Base-by-base conservation (phyloP, 2,329 filamentous ascomycete species). In the Cercospora canescens region DNA sequence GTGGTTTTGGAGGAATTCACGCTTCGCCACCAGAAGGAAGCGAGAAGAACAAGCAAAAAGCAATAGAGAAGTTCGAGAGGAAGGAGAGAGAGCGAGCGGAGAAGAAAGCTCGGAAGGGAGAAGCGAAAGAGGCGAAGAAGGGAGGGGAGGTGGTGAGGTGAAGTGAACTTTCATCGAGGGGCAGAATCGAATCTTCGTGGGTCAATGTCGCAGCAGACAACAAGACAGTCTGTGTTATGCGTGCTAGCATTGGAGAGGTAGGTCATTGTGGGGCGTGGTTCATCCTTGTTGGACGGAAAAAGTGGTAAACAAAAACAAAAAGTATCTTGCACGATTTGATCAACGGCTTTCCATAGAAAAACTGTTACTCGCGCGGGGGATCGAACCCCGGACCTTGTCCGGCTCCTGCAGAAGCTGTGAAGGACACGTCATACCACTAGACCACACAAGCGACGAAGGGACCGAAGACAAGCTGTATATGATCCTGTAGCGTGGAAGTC, bases 361-460 rank as follows among this genome's bases (percentile, higher is more conserved):
- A 16, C 18, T 6, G 12, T 11, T 63, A 63, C 54, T 64, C 63
- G 52, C 64, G 57, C 71, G 62, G 72, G 68, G 72, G 69, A 64
- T 74, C 72, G 72, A 74, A 74, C 72, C 68, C 72, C 62, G 71
- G 72, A 72, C 70, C 72, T 74, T 62, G 62, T 71, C 68, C 68
- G 73, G 9, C 39, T 21, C 21, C 39, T 5, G 18, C 6, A 18
- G 39, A 45, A 45, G 39, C 37, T 72, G 71, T 72, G 71, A 72
- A 68, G 63, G 68, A 69, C 60, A 64, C 65, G 69, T 72, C 68
- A 72, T 72, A 72, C 71, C 71, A 69, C 70, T 72, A 72, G 68
- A 72, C 70, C 69, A 72, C 35, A 58, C 60, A 32, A 30, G 48
- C 48, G 8, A 45, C 11, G 39, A 6, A 9, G 4, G 4, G 21